Conservation (phyloP, 176 grass and related monocot genomes). For the Rhynchospora breviuscula region DNA sequence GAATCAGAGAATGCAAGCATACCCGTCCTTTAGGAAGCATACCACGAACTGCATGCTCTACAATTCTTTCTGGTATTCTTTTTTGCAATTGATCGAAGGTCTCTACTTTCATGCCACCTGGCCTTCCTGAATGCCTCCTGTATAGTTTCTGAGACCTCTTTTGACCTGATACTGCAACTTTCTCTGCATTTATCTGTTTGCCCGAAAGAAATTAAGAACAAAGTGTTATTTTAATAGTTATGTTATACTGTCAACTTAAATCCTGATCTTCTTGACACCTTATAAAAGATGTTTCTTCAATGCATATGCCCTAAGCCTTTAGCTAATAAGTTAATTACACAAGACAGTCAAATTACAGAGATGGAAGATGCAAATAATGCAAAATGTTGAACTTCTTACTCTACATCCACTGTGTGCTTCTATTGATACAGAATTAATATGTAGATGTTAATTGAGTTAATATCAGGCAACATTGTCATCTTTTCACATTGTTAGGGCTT, state of each 20-base stretch:
- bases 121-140: constrained; percentile 87
- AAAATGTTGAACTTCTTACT: neutral
- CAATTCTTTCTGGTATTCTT: constrained; percentile 94
- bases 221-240: neutral
- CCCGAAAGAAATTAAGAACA: constrained; percentile 9
- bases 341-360: neutral
- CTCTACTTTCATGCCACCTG: constrained; percentile 93
- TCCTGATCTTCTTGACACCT: neutral
- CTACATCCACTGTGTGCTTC: neutral
- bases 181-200: constrained; percentile 86
- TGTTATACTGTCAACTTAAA: neutral
- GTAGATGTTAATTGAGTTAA: neutral
- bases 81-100: constrained; percentile 98
- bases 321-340: neutral
- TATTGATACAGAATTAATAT: neutral
- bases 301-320: neutral
- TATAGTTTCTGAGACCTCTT: constrained; percentile 91
- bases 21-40: constrained; percentile 99
- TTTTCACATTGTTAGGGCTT: too few species aligned
- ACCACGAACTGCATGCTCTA: constrained; percentile 87
- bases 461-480: neutral
- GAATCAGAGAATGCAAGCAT: constrained; percentile 17
- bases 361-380: neutral
- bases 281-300: neutral
- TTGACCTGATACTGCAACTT: constrained; percentile 94